Evolutionary conservation across 768 basidiomycete species (phyloP).

Genomic region (Phylloporus arenicola): DNA sequence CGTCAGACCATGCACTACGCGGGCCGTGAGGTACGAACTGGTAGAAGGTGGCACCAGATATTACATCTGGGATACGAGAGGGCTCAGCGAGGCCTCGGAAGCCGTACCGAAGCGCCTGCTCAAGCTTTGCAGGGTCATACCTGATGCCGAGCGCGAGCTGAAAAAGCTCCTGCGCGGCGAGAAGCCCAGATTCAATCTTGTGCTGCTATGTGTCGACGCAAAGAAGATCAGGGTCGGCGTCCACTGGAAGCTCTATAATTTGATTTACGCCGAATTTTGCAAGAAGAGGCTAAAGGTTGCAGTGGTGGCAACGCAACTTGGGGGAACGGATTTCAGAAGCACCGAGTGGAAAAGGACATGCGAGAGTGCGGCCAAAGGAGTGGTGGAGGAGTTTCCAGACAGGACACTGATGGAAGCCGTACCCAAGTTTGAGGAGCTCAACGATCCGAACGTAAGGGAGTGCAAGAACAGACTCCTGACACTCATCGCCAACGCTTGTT

Average conservation of each 20-base stretch:
- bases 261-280: slow-evolving; percentile 15
- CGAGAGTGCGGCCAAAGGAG: not conserved
- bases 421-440: slow-evolving; percentile 9
- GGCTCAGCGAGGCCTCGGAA: slow-evolving; percentile 18
- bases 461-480: slow-evolving; percentile 19
- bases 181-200: slow-evolving; percentile 12
- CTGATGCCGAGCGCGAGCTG: slow-evolving; percentile 16
- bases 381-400: slow-evolving; percentile 11
- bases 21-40: slow-evolving; percentile 5
- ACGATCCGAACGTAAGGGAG: slow-evolving; percentile 11
- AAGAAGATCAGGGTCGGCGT: slow-evolving; percentile 12
- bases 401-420: slow-evolving; percentile 15
- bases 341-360: slow-evolving; percentile 18
- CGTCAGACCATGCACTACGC: slow-evolving; percentile 19
- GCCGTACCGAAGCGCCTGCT: not conserved
- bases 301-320: slow-evolving; percentile 15
- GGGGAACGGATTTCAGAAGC: slow-evolving; percentile 3
- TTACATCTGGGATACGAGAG: slow-evolving; percentile 24
- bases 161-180: slow-evolving; percentile 12
- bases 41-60: slow-evolving; percentile 3
- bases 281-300: slow-evolving; percentile 7
- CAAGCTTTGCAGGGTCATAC: not conserved
- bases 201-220: slow-evolving; percentile 19
- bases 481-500: slow-evolving; percentile 16
- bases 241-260: slow-evolving; percentile 20